Conservation (phyloP, 2,329 filamentous ascomycete species). For the Aureobasidium vineae region DNA sequence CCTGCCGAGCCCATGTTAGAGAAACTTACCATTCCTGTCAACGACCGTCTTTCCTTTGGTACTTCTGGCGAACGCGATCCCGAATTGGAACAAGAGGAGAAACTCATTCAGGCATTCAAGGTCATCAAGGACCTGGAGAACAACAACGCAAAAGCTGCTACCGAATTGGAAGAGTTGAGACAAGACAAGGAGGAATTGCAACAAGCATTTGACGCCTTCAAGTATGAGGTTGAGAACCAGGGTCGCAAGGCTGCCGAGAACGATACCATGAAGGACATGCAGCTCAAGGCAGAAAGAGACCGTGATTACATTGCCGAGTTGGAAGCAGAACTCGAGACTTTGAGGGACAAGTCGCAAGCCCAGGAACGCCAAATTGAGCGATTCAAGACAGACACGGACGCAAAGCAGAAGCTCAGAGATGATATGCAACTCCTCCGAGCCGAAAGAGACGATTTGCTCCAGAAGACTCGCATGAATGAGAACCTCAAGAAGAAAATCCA, state of each 20-base stretch:
- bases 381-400: conserved; percentile 45
- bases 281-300: conserved; percentile 46
- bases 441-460: conserved; percentile 51
- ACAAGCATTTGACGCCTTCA: conserved; percentile 50
- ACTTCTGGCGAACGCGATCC: conserved; percentile 41
- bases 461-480: conserved; percentile 52
- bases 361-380: conserved; percentile 49
- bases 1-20: neutral
- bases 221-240: conserved; percentile 46
- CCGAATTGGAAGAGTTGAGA: conserved; percentile 45
- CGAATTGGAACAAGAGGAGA: conserved; percentile 51
- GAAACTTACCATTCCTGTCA: neutral
- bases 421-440: conserved; percentile 51
- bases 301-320: conserved; percentile 52
- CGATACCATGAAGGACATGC: conserved; percentile 47
- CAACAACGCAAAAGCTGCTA: conserved; percentile 42
- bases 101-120: conserved; percentile 50
- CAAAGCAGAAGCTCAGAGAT: conserved; percentile 50
- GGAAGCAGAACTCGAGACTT: conserved; percentile 47
- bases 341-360: conserved; percentile 46
- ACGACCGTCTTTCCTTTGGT: conserved; percentile 7
- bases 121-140: conserved; percentile 46
- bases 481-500: conserved; percentile 56
- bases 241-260: conserved; percentile 42
- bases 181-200: conserved; percentile 47